Conservation (phyloP, 148 eudicot genomes). For the Fagopyrum tataricum region DNA sequence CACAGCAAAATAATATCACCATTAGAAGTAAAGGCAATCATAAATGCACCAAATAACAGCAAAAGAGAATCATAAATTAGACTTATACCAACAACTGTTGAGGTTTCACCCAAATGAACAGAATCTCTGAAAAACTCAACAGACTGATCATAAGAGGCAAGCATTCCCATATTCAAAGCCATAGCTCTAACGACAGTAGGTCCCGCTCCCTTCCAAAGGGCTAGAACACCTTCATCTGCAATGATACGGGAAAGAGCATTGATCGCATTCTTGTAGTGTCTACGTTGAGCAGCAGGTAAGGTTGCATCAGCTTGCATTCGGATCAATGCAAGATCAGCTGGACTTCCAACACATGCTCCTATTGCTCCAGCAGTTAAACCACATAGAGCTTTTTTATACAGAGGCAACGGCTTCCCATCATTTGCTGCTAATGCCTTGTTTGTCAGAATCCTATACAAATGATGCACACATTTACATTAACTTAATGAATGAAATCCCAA, state of each 20-base stretch:
- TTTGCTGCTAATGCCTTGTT: conserved; percentile 41
- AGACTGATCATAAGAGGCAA: conserved; percentile 47
- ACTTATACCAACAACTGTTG: conserved; percentile 43
- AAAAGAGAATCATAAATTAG: neutral
- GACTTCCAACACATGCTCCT: conserved; percentile 36
- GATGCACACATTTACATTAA: neutral
- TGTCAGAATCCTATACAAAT: conserved; percentile 31
- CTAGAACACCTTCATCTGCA: conserved; percentile 38
- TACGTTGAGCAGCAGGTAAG: conserved; percentile 33
- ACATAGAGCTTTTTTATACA: conserved; percentile 50
- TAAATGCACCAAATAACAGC: neutral
- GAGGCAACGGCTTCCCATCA: conserved; percentile 44
- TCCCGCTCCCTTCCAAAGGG: conserved; percentile 55
- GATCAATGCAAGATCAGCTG: conserved; percentile 31
- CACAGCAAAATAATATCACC: no score
- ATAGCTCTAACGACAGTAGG: conserved; percentile 31
- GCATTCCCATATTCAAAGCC: conserved; percentile 57
- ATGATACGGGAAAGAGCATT: conserved; percentile 34
- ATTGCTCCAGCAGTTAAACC: conserved; percentile 51
- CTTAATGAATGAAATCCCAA: neutral
- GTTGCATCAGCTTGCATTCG: conserved; percentile 42
- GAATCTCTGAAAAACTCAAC: conserved; percentile 42
- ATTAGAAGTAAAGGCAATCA: neutral
- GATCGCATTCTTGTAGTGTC: conserved; percentile 35
- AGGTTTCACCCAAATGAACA: conserved; percentile 28